phyloP scores from a whole-genome alignment of 2,329 filamentous ascomycete genomes.

The Alternaria ethzedia region DNA sequence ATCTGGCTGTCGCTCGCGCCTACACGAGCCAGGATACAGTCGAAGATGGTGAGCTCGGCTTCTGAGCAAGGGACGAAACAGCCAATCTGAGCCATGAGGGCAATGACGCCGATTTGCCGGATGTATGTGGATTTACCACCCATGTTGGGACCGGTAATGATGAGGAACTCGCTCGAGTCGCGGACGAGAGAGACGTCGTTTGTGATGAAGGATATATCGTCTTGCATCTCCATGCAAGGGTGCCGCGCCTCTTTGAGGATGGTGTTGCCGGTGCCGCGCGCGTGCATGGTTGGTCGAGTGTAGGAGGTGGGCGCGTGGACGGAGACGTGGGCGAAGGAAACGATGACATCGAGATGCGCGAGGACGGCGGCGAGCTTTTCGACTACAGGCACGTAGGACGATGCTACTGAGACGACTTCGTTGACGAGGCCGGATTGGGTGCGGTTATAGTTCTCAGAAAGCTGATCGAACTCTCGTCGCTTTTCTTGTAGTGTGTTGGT shows the following conservation, averaged over 20 bases:
- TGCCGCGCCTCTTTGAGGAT: slow-evolving; percentile 92
- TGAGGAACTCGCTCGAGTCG: slow-evolving; percentile 84
- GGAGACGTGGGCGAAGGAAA: slow-evolving; percentile 90
- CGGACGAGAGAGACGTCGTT: slow-evolving; percentile 88
- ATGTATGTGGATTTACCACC: slow-evolving; percentile 99
- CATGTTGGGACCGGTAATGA: slow-evolving; percentile 99
- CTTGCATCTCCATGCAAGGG: slow-evolving; percentile 98
- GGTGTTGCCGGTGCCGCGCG: slow-evolving; percentile 85
- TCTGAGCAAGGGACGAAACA: slow-evolving; percentile 93
- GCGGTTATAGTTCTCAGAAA: slow-evolving; percentile 92
- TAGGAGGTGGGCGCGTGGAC: slow-evolving; percentile 93
- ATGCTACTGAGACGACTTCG: slow-evolving; percentile 91
- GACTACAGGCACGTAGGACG: slow-evolving; percentile 91
- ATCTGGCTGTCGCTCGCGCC: slow-evolving; percentile 96
- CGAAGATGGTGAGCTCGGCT: slow-evolving; percentile 93
- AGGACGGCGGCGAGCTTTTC: slow-evolving; percentile 88
- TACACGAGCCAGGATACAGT: slow-evolving; percentile 94
- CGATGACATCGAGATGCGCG: slow-evolving; percentile 92
- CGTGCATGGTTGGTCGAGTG: slow-evolving; percentile 87
- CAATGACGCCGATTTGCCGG: slow-evolving; percentile 94
- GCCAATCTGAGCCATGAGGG: slow-evolving; percentile 94
- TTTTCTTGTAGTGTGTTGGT: slow-evolving; percentile 80
- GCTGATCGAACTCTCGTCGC: slow-evolving; percentile 89
- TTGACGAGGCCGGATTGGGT: slow-evolving; percentile 89
- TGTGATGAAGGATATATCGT: slow-evolving; percentile 97